Evolutionary conservation across 192 early-diverging fungal species (phyloP).

Genomic region (Coemansia sp.): DNA sequence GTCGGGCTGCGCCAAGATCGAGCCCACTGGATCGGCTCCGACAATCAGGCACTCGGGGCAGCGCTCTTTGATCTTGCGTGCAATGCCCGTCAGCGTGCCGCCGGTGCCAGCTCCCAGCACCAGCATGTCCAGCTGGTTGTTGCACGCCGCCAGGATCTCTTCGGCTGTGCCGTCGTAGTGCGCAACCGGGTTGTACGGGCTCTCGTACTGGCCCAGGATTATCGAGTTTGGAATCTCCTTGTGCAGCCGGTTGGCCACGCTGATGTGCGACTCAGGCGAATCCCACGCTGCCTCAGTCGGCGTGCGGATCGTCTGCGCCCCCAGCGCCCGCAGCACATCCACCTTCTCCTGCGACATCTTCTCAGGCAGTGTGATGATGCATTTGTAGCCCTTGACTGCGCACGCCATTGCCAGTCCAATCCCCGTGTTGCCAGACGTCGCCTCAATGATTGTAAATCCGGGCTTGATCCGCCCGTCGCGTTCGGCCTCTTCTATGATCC

Average conservation of each 20-base stretch:
- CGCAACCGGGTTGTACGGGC: slow-evolving; percentile 96
- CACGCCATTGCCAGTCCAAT: slow-evolving; percentile 96
- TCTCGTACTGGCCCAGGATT: slow-evolving; percentile 96
- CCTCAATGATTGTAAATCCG: slow-evolving; percentile 95
- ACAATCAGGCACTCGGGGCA: slow-evolving; percentile 81
- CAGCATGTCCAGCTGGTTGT: slow-evolving; percentile 92
- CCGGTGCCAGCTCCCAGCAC: slow-evolving; percentile 94
- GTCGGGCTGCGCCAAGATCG: slow-evolving; percentile 89
- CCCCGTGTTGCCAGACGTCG: slow-evolving; percentile 99
- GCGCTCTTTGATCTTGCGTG: slow-evolving; percentile 92
- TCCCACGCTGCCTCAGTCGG: slow-evolving; percentile 99
- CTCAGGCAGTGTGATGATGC: slow-evolving; percentile 98
- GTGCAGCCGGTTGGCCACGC: slow-evolving; percentile 90
- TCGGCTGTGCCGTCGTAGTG: slow-evolving; percentile 95
- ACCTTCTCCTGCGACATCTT: slow-evolving; percentile 99
- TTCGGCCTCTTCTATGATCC: slow-evolving; percentile 97
- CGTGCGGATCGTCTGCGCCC: slow-evolving; percentile 97
- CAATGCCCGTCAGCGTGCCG: slow-evolving; percentile 94
- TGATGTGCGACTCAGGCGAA: slow-evolving; percentile 97
- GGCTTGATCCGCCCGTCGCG: slow-evolving; percentile 85
- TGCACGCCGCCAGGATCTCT: slow-evolving; percentile 75
- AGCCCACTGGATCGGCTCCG: slow-evolving; percentile 92
- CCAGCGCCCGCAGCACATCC: slow-evolving; percentile 94
- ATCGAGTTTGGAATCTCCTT: slow-evolving; percentile 93
- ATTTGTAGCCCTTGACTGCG: slow-evolving; percentile 98